Conservation (phyloP, 768 basidiomycete species). For the Coprinellus micaceus region DNA sequence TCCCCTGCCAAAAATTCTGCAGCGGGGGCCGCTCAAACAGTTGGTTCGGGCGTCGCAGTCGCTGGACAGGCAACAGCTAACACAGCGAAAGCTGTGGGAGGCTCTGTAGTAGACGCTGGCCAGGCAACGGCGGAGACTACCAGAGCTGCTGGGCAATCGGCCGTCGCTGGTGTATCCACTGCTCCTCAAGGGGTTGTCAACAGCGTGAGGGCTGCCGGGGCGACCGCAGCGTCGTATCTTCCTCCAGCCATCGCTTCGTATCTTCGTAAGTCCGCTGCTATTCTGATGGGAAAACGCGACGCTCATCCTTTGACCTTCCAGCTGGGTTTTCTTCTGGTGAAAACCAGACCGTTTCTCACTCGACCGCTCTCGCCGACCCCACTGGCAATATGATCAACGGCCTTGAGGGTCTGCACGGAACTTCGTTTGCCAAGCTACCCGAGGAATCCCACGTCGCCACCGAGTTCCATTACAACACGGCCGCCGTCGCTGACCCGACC, state of each 20-base stretch:
- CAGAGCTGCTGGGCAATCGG: not conserved
- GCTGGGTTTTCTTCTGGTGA: too few species aligned
- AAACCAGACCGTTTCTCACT: not conserved
- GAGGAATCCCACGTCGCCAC: not conserved
- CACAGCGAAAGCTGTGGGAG: not conserved
- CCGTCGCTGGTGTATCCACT: not conserved
- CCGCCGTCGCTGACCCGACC: not conserved
- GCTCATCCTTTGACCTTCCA: too few species aligned
- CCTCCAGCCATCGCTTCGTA: not conserved
- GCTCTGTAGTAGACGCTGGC: not conserved
- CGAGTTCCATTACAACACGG: not conserved
- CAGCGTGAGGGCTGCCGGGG: too few species aligned
- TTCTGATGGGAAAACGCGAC: too few species aligned
- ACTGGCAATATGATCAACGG: not conserved
- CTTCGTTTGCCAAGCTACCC: not conserved
- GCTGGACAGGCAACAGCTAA: not conserved
- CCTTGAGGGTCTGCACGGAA: not conserved
- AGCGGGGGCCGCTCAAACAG: not conserved
- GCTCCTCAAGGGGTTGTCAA: not conserved
- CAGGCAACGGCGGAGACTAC: not conserved
- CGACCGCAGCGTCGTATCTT: not conserved
- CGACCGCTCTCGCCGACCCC: not conserved
- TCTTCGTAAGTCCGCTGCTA: not conserved
- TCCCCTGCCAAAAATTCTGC: not conserved
- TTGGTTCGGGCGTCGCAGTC: not conserved